phyloP scores from a whole-genome alignment of 768 basidiomycete genomes.

The Exidia glandulosa region DNA sequence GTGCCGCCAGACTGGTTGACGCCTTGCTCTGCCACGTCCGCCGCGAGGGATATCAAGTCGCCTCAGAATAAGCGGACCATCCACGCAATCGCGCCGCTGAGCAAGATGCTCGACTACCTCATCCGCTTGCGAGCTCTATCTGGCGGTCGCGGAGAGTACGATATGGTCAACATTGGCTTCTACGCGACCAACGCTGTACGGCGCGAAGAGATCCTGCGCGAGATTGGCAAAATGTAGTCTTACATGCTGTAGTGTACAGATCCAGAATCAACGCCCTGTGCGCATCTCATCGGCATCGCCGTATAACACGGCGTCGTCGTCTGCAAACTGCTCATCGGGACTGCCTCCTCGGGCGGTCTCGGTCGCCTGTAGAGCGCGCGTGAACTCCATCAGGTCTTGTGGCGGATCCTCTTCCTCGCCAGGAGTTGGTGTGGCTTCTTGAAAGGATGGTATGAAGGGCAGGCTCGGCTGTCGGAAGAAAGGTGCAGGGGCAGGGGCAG shows the following conservation, averaged over 20 bases:
- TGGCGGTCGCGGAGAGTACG: constrained; percentile 73
- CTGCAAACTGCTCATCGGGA: constrained; percentile 65
- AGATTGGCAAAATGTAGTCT: constrained; percentile 43
- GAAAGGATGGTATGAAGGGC: constrained; percentile 34
- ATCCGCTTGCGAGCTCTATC: constrained; percentile 67
- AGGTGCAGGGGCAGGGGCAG: constrained; percentile 32
- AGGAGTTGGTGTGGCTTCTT: constrained; percentile 19
- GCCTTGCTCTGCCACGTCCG: constrained; percentile 41
- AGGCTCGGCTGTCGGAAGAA: constrained; percentile 13
- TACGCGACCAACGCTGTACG: constrained; percentile 49
- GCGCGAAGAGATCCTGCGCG: constrained; percentile 60
- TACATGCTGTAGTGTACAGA: not conserved
- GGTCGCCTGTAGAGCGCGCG: constrained; percentile 52
- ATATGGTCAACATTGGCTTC: constrained; percentile 73
- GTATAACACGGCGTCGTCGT: constrained; percentile 64
- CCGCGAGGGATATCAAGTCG: constrained; percentile 17
- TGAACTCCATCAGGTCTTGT: constrained; percentile 59
- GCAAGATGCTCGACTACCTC: constrained; percentile 71
- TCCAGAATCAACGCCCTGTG: constrained; percentile 34
- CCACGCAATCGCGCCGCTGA: constrained; percentile 64
- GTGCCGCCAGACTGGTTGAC: constrained; percentile 68
- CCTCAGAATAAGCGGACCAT: constrained; percentile 50
- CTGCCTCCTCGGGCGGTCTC: constrained; percentile 46
- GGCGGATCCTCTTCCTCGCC: constrained; percentile 21
- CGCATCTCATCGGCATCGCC: constrained; percentile 70